Evolutionary conservation across 176 grass and related monocot genomes (phyloP), one percentile per base, ranked within the genome.

Genomic region (Aegilops longissima): DNA sequence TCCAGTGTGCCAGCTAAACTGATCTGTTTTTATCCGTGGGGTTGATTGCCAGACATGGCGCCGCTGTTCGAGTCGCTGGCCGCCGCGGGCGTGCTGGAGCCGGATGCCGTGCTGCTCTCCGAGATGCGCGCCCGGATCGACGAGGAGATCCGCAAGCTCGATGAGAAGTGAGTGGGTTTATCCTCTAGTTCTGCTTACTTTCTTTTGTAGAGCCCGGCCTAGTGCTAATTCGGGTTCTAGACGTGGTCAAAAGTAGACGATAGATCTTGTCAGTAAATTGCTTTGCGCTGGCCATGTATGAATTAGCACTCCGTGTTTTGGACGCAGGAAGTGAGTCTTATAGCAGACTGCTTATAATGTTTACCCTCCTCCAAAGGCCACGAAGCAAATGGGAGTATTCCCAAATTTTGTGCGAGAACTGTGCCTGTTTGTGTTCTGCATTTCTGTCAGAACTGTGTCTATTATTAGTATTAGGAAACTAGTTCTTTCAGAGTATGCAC

Each of bases 141-240:
- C 5, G 96, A 98, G 74, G 96, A 94, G 85, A 88, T 92, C 66
- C 88, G 90, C 86, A 98, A 95, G 92, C 84, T 95, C 9, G 92
- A 98, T 31, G 96, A 98, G 49, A 95, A 95, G 96, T 98, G 62
- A 93, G 88, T 89, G 24, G 0, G 9, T 58, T 47, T 6, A 45
- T 31, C 20, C 52, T 33, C 52, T 86, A 0, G 7, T 74, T 81
- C 12, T 10, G 31, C 16, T 11, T 56, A 58, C 9, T 59, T 16
- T 27, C 17, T 25, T 4, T 2, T 10, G 36, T 70, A 25, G 9
- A 45, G 13, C 7, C 70, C 36, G 34, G 12, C 18, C 70, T 51
- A 58, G 9, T 24, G 31, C 54, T 51, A 56, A 25, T 83, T 54
- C 16, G 20, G 33, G 21, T 34, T 69, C 33, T 65, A 72, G 38